phyloP scores from a whole-genome alignment of 768 basidiomycete genomes.

The Amylocystis lapponica region DNA sequence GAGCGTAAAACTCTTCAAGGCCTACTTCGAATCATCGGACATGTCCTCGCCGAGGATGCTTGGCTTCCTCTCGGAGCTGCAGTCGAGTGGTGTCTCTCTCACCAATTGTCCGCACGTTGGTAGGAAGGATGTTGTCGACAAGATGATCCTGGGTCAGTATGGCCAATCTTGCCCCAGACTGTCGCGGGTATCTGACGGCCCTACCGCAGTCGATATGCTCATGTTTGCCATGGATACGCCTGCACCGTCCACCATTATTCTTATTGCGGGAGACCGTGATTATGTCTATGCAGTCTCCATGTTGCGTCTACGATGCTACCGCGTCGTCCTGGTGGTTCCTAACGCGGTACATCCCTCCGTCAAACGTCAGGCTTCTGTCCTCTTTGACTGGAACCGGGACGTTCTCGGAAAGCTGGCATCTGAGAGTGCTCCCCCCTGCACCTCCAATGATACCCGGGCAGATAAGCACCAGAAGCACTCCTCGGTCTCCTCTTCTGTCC shows the following conservation, averaged over 20 bases:
- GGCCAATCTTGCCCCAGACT: not conserved
- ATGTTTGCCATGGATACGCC: slow-evolving; percentile 59
- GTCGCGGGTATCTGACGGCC: not conserved
- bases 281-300: slow-evolving; percentile 50
- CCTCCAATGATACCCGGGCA: too few relatives aligned
- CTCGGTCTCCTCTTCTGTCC: too few relatives aligned
- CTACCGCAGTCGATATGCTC: slow-evolving; percentile 58
- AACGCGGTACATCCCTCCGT: slow-evolving; percentile 34
- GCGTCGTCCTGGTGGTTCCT: slow-evolving; percentile 24
- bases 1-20: slow-evolving; percentile 43
- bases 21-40: slow-evolving; percentile 46
- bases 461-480: too few relatives aligned
- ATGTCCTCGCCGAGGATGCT: slow-evolving; percentile 29
- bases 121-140: slow-evolving; percentile 34
- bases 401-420: too few relatives aligned
- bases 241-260: slow-evolving; percentile 45
- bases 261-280: slow-evolving; percentile 65
- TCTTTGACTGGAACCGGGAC: slow-evolving; percentile 44
- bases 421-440: too few relatives aligned
- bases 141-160: slow-evolving; percentile 43
- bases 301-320: slow-evolving; percentile 10
- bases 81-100: slow-evolving; percentile 44
- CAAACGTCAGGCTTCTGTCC: slow-evolving; percentile 47
- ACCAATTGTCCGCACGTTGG: slow-evolving; percentile 23
- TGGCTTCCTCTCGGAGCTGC: slow-evolving; percentile 36